A percentile compares a stretch with the other conserved stretches of the same genome.
These are phyloP conservation scores for Trichosporon sp. DNA, from an alignment of 1,284 basidiomycete genomes.

Conservation along the genomic window DNA sequence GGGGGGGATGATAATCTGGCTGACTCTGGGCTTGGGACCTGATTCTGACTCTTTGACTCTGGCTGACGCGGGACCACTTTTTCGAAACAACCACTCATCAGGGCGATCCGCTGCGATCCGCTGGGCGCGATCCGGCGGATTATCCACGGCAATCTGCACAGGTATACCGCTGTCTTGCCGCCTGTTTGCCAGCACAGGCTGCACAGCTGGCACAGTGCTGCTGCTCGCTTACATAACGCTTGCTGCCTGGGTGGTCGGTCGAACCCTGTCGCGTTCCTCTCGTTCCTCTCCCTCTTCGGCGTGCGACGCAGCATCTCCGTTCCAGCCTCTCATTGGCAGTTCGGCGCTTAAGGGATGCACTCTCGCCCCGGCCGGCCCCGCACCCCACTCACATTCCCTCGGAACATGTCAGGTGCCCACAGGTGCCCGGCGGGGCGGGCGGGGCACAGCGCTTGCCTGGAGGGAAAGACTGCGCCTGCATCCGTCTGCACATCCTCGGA, in stretches of 20 bases:
- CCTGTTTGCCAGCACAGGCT: not conserved
- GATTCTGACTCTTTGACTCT: too few species aligned
- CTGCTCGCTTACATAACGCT: not conserved
- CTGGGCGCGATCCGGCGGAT: not conserved
- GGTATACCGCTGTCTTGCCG: not conserved
- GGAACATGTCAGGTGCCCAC: slow-evolving; percentile 7
- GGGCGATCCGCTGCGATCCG: too few species aligned
- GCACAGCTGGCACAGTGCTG: too few species aligned
- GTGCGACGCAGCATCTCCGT: not conserved
- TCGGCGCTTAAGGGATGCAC: not conserved
- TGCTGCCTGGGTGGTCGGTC: too few species aligned
- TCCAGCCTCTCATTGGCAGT: not conserved
- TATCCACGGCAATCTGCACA: not conserved
- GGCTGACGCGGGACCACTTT: slow-evolving; percentile 6
- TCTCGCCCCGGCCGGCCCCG: slow-evolving; percentile 1
- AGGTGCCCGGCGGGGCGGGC: too few species aligned
- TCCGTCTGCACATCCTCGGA: not conserved
- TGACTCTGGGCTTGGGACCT: not conserved
- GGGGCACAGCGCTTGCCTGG: not conserved
- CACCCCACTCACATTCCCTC: slow-evolving; percentile 3
- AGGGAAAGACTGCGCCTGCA: not conserved
- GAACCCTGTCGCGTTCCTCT: not conserved
- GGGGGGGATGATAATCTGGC: not conserved
- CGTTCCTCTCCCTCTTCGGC: too few species aligned
- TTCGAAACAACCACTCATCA: not conserved